Evolutionary conservation across 495 filamentous ascomycete species (phyloP), one percentile per base, ranked within the genome.

Genomic region (Trichoderma gamsii): DNA sequence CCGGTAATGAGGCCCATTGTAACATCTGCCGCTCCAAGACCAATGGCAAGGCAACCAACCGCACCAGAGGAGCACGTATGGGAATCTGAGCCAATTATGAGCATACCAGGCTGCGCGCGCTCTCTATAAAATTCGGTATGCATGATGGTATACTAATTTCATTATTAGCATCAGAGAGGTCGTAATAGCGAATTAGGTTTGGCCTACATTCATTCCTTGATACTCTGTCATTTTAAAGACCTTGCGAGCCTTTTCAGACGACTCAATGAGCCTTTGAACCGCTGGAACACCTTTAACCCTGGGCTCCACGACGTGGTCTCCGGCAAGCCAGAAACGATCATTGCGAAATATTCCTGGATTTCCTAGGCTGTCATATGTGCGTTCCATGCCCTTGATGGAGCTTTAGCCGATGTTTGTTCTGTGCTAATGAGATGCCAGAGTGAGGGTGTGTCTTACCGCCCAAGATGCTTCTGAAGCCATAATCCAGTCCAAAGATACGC

Each of bases 81-180:
- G 16, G 80, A 82, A 68, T 84, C 82, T 7, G 76, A 77, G 0
- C 82, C 82, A 52, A 84, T 74, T 4, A 79, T 69, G 0, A 83
- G 59, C 77, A 79, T 79, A 0, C 81, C 81, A 0, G 82, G 81
- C 66, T 82, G 76, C 2, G 78, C 78, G 35, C 81, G 72, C 59
- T 81, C 78, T 18, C 82, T 72, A 43, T 69, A 74, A 65, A 82
- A 84, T 46, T 83, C 81, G 5, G 82, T 84, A 70, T 83, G 81
- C 65, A 82, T 69, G 43, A 83, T 82, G 4, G 79, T 82, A 43
- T 79, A 80, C 76, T 77, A 63, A 15, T 27, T 56, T 38, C n/a
- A 23, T 23, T n/a, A 56, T 21, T 3, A 1, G 9, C 1, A 23
- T 56, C 25, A 56, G 51, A 1, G 8, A n/a, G 9, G 51, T 25